Evolutionary conservation across 2,329 filamentous ascomycete species (phyloP), one percentile per base, ranked within the genome.

Genomic region (Colletotrichum lini): DNA sequence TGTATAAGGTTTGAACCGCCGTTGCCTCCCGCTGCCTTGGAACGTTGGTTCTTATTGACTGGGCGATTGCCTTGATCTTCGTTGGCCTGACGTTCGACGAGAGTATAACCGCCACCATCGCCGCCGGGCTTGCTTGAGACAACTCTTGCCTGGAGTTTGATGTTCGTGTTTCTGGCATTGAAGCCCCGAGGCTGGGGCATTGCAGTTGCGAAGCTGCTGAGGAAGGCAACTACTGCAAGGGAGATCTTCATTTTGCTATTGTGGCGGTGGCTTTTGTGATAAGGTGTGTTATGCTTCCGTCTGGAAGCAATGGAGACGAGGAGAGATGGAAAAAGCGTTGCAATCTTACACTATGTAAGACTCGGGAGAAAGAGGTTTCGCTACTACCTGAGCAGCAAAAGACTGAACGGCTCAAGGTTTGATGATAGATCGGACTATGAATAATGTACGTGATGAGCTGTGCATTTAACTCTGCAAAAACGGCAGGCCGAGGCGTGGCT

Each of bases 1-100:
- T 62, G 30, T 38, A 65, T 59, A n/a, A 65, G n/a, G 23, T 52
- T 38, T 21, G 54, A 40, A 35, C 47, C 35, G 4, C 38, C 38
- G 0, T 60, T 60, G 21, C 9, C 21, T 7, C 50, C 50, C 3
- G 47, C 6, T 15, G 0, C 54, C 38, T 57, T 21, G n/a, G 2
- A 21, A n/a, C 54, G 40, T 16, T 10, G 54, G 35, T 57, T 57
- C 35, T 10, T 57, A 6, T 57, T 40, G 9, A 44, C n/a, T 3
- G 54, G 18, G 12, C 9, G n/a, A n/a, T 38, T 18, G n/a, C 35
- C 54, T 44, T 42, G 54, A 18, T 38, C 54, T 7, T 54, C 26
- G 0, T 57, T 21, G 54, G n/a, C n/a, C n/a, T 44, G 35, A 42
- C 54, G 18, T 5, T 57, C 54, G 21, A 57, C 35, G 7, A 44